Conservation (phyloP, 179 eudicot genomes). For the Vitellaria paradoxa region DNA sequence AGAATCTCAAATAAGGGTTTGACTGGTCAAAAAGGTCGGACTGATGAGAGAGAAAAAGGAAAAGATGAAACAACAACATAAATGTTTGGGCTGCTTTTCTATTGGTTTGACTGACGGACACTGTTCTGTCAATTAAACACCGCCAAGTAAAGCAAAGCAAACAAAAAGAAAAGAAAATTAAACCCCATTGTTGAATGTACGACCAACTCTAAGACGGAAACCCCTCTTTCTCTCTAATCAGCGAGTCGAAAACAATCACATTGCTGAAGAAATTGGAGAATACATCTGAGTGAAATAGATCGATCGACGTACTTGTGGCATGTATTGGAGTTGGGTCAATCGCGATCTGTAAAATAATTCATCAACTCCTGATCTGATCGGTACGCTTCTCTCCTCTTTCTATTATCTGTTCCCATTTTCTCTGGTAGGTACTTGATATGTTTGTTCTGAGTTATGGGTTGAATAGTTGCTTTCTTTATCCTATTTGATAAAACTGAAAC, state of each 20-base stretch:
- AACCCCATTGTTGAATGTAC: no score
- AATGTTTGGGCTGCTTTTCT: conserved; percentile 10
- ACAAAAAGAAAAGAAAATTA: no score
- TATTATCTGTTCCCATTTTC: no score
- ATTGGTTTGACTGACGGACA: conserved; percentile 30
- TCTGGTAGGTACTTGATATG: not conserved
- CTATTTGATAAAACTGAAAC: not conserved
- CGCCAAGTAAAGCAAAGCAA: conserved; percentile 19
- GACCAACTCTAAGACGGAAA: no score
- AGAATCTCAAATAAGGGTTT: no score
- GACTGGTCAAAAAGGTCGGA: no score
- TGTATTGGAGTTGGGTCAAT: not conserved
- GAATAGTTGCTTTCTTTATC: not conserved
- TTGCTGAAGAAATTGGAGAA: not conserved
- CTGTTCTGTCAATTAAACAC: conserved; percentile 4
- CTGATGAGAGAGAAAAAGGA: no score
- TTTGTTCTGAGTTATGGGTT: not conserved
- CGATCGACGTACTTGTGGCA: not conserved
- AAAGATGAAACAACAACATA: no score
- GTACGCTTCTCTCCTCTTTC: not conserved
- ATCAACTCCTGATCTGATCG: not conserved
- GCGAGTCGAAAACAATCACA: not conserved
- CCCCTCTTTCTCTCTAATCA: not conserved
- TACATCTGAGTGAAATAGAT: not conserved
- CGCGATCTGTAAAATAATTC: not conserved